These are phyloP conservation scores for Acanthamoeba royreba DNA, from an alignment of 208 protist species.

Conservation along the genomic window DNA sequence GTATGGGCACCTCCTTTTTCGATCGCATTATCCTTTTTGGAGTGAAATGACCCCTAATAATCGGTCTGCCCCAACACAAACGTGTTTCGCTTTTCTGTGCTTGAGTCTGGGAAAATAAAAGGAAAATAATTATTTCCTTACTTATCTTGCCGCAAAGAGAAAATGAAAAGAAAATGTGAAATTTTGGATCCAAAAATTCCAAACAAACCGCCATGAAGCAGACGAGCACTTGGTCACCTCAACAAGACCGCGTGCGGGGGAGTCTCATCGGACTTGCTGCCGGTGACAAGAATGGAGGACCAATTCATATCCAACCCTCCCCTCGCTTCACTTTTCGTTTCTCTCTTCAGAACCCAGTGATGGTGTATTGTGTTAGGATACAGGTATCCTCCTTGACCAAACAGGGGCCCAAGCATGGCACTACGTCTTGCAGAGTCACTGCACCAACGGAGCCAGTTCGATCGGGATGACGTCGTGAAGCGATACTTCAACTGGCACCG, in stretches of 20 bases:
- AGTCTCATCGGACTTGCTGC: background rate
- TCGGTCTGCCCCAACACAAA: no score
- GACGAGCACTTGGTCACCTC: background rate
- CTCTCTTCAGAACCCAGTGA: background rate
- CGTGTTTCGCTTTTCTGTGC: no score
- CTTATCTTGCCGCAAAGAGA: background rate
- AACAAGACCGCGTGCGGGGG: background rate
- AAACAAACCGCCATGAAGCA: background rate
- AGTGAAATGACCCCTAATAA: no score
- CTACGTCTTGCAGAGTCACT: background rate
- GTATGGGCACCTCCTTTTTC: no score
- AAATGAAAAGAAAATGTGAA: background rate
- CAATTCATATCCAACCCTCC: conserved; percentile 14
- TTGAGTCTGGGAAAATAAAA: no score
- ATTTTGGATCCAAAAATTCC: background rate
- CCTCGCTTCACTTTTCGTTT: no score
- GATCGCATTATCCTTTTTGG: no score
- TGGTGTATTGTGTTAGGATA: background rate
- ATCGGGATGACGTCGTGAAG: background rate
- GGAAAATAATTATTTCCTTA: background rate
- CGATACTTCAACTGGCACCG: background rate
- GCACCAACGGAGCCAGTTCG: background rate
- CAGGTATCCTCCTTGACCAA: background rate
- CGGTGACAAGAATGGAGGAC: background rate
- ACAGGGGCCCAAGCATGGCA: background rate